phyloP scores from a whole-genome alignment of 1,284 basidiomycete genomes.

The Apiotrichum laibachii region DNA sequence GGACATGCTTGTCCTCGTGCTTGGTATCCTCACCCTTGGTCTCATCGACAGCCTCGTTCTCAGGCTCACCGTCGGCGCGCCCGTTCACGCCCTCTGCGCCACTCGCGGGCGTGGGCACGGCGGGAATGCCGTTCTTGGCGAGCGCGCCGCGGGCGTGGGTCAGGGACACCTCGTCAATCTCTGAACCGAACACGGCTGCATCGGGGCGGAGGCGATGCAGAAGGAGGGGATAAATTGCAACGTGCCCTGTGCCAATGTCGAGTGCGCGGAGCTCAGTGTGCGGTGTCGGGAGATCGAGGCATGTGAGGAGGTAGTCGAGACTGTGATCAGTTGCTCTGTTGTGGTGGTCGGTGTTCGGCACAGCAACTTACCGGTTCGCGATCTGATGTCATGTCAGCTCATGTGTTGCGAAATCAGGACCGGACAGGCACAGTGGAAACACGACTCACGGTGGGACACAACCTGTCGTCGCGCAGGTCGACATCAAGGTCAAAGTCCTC shows the following conservation, averaged over 20 bases:
- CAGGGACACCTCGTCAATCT: conserved; percentile 65
- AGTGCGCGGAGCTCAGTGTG: conserved; percentile 42
- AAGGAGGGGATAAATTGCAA: conserved; percentile 83
- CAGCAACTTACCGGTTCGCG: conserved; percentile 43
- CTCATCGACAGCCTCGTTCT: too few species aligned
- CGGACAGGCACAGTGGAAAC: too few species aligned
- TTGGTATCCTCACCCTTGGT: too few species aligned
- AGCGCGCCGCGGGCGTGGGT: conserved; percentile 60
- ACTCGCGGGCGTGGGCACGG: neutral
- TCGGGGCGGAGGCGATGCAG: conserved; percentile 59
- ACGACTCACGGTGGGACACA: conserved; percentile 80
- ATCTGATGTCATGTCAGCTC: conserved; percentile 25
- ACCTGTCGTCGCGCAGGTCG: conserved; percentile 63
- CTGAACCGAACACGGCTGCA: conserved; percentile 65
- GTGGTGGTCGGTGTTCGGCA: too few species aligned
- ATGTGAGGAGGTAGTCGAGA: conserved; percentile 71
- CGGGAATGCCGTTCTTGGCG: conserved; percentile 56
- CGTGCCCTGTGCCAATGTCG: conserved; percentile 79
- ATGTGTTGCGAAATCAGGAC: neutral
- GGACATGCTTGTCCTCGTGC: neutral
- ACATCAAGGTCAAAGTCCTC: conserved; percentile 70
- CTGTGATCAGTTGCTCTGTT: conserved; percentile 48
- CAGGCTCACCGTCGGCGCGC: too few species aligned
- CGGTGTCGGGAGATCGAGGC: conserved; percentile 58
- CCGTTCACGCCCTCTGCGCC: too few species aligned